Evolutionary conservation across 108 stramenopile species (phyloP), one percentile per base, ranked within the genome.

Genomic region (Nitzschia putrida): DNA sequence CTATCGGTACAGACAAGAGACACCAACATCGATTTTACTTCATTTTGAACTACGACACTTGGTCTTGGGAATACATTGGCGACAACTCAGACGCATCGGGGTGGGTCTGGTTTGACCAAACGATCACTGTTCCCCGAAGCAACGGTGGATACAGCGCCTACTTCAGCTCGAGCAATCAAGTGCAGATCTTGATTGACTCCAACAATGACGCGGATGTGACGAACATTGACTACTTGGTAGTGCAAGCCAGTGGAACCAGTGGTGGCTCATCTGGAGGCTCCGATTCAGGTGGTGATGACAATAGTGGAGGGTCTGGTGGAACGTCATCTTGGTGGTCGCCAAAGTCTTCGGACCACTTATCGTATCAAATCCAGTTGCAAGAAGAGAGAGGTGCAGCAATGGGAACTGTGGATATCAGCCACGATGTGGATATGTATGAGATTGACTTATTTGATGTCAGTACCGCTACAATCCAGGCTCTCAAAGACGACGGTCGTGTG

Each of bases 151-250:
- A 18, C 18, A 16, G n/a, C 6, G 47, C 14, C 6, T 49, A 49
- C 18, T 49, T 49, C 18, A 18, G 18, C 47, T 49, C 47, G n/a
- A 49, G 14, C 18, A 18, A 18, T 49, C 14, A 18, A 49, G 18
- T 49, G n/a, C 14, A 18, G 18, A 49, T 49, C 18, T 18, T 16
- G 47, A 49, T 49, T 18, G n/a, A 18, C n/a, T 49, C 47, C 14
- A 49, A 18, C n/a, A 49, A 49, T 49, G 47, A 49, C 6, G 47
- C 47, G 14, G 47, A 49, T 49, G 47, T 49, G 14, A 49, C 47
- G n/a, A 49, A 49, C 47, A 49, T 49, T 6, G 47, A 49, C 47
- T 49, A 49, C 47, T 16, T 49, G 47, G 47, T 18, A 2, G 14
- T 16, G 3, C n/a, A 49, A 49, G 47, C 6, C 47, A 49, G 47